Evolutionary conservation across 495 filamentous ascomycete species (phyloP).

Genomic region (Annulohypoxylon maeteangense): DNA sequence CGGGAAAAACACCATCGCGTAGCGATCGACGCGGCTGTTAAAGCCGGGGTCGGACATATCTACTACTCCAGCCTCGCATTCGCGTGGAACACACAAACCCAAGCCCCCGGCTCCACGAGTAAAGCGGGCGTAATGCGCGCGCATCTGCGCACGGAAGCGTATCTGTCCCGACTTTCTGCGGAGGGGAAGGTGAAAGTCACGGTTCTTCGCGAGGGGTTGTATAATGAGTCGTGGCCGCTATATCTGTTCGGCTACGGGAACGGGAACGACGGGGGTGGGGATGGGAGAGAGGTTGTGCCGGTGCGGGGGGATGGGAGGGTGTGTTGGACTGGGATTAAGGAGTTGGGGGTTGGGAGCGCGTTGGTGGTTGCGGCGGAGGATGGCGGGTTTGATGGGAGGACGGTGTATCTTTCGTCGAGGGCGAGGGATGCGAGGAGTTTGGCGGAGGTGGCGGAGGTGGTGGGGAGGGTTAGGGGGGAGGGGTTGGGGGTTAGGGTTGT

Average conservation of each 20-base stretch:
- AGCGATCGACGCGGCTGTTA: conserved; percentile 68
- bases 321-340: conserved; percentile 57
- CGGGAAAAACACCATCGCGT: conserved; percentile 59
- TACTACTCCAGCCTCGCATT: conserved; percentile 73
- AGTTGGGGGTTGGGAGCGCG: conserved; percentile 56
- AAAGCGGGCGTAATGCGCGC: conserved; percentile 72
- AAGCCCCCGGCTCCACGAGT: conserved; percentile 1
- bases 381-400: conserved; percentile 49
- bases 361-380: conserved; percentile 44
- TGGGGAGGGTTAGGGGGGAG: conserved; percentile 42
- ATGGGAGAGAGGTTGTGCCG: conserved; percentile 52
- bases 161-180: conserved; percentile 54
- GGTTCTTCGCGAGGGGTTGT: conserved; percentile 70
- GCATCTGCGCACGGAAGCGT: conserved; percentile 70
- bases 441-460: conserved; percentile 49
- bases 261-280: conserved; percentile 38
- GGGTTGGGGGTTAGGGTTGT: conserved; percentile 42
- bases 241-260: conserved; percentile 69
- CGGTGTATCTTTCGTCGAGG: conserved; percentile 57
- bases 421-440: conserved; percentile 46
- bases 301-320: conserved; percentile 56
- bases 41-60: conserved; percentile 68
- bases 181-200: conserved; percentile 56
- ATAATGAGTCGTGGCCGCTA: conserved; percentile 74
- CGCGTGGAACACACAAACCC: background rate